phyloP scores from a whole-genome alignment of 2,329 filamentous ascomycete species.

The Ophiobolus disseminans region DNA sequence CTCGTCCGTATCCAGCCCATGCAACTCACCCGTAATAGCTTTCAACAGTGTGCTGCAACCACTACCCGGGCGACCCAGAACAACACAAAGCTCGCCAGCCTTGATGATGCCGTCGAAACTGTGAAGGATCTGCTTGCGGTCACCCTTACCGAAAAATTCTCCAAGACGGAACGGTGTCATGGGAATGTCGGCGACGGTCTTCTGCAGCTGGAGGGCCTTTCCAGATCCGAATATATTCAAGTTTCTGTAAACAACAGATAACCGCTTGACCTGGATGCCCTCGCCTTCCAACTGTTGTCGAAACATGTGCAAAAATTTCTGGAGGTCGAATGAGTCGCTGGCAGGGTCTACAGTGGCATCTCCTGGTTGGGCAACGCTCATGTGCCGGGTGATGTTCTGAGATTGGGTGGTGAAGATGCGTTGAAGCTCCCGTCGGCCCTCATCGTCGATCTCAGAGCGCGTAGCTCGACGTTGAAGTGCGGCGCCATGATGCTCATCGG shows the following conservation, averaged over 20 bases:
- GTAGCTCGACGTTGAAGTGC: constrained; percentile 23
- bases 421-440: constrained; percentile 34
- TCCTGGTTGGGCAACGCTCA: constrained; percentile 38
- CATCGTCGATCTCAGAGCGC: constrained; percentile 31
- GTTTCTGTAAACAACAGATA: constrained; percentile 70
- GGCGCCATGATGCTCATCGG: constrained; percentile 6
- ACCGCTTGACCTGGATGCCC: constrained; percentile 60
- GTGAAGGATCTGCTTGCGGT: constrained; percentile 63
- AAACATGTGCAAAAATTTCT: constrained; percentile 60
- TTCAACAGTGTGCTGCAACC: constrained; percentile 72
- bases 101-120: constrained; percentile 62
- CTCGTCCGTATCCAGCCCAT: constrained; percentile 63
- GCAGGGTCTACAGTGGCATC: constrained; percentile 62
- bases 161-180: constrained; percentile 64
- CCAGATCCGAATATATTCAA: constrained; percentile 72
- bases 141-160: constrained; percentile 57
- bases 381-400: constrained; percentile 22
- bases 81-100: constrained; percentile 57
- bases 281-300: constrained; percentile 62
- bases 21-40: constrained; percentile 65
- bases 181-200: constrained; percentile 68
- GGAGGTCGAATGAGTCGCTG: constrained; percentile 60
- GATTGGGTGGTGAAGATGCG: constrained; percentile 36
- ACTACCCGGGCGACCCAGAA: constrained; percentile 59
- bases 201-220: constrained; percentile 71